Conservation (phyloP, 2,329 filamentous ascomycete species). For the Penicillium sp. region DNA sequence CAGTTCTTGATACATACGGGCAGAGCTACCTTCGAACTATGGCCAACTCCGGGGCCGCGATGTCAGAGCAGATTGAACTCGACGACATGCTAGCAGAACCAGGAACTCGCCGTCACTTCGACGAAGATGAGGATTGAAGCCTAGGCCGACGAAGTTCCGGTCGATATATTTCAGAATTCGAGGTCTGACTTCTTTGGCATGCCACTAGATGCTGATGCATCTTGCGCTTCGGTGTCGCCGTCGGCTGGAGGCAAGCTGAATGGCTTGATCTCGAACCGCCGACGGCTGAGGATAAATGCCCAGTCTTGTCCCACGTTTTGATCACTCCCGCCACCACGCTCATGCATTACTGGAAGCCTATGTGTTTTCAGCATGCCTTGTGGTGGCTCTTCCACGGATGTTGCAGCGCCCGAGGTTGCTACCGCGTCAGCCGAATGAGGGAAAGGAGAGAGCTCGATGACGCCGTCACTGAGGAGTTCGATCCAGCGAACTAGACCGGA, state of each 20-base stretch:
- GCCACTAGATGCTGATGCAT: constrained; percentile 50
- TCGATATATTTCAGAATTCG: constrained; percentile 61
- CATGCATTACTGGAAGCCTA: constrained; percentile 81
- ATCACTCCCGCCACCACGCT: constrained; percentile 80
- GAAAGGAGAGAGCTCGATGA: constrained; percentile 80
- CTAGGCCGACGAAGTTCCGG: constrained; percentile 8
- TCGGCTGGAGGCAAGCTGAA: constrained; percentile 89
- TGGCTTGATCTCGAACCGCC: constrained; percentile 82
- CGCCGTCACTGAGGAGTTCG: constrained; percentile 82
- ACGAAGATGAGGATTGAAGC: constrained; percentile 40
- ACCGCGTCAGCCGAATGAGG: constrained; percentile 64
- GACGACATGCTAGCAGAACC: constrained; percentile 62
- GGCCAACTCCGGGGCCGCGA: constrained; percentile 59
- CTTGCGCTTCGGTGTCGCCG: constrained; percentile 70
- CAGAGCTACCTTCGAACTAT: constrained; percentile 63
- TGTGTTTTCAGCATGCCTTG: constrained; percentile 88
- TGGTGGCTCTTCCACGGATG: constrained; percentile 72
- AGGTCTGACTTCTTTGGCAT: constrained; percentile 70
- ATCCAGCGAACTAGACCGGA: constrained; percentile 83
- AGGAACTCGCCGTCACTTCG: constrained; percentile 33
- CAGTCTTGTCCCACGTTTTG: constrained; percentile 79
- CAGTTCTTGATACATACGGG: constrained; percentile 57
- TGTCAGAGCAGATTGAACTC: constrained; percentile 69
- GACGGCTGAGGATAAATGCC: constrained; percentile 85
- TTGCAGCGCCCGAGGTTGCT: constrained; percentile 60